Evolutionary conservation across 495 filamentous ascomycete genomes (phyloP).

Genomic region (Aspergillus bridgeri): DNA sequence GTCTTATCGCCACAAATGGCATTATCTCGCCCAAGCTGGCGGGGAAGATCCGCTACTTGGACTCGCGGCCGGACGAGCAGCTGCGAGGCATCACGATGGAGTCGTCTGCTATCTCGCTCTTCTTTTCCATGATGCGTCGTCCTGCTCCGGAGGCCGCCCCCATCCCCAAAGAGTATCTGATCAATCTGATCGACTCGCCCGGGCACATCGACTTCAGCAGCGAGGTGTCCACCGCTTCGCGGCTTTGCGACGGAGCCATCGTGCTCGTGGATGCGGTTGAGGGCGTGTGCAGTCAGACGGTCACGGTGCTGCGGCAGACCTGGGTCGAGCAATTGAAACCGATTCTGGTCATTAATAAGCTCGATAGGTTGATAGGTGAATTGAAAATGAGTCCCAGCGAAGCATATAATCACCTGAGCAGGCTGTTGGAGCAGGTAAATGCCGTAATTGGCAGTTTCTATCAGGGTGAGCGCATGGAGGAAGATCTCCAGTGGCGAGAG

Average conservation of each 20-base stretch:
- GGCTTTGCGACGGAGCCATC: constrained; percentile 90
- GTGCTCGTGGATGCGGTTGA: constrained; percentile 98
- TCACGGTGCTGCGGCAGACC: constrained; percentile 90
- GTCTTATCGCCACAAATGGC: constrained; percentile 96
- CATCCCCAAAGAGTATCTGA: constrained; percentile 79
- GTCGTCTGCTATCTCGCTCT: constrained; percentile 94
- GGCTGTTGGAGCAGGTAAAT: constrained; percentile 92
- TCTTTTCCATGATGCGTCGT: constrained; percentile 84
- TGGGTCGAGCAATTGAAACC: constrained; percentile 97
- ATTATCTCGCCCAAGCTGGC: constrained; percentile 98
- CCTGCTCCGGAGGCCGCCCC: constrained; percentile 64
- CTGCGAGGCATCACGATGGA: constrained; percentile 98
- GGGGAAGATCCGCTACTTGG: constrained; percentile 96
- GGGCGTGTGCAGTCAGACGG: constrained; percentile 96
- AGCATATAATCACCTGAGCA: constrained; percentile 85
- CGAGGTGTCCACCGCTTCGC: constrained; percentile 93
- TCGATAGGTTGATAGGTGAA: constrained; percentile 91
- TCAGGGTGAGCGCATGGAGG: constrained; percentile 97
- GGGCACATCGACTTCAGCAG: constrained; percentile 99
- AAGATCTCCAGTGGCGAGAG: constrained; percentile 94
- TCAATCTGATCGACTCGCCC: constrained; percentile 97
- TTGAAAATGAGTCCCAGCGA: constrained; percentile 87
- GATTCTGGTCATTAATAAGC: constrained; percentile 95
- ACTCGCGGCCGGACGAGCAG: constrained; percentile 96
- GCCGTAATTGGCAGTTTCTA: constrained; percentile 97